Conservation (phyloP, 805 yeast species). For the Candida ascalaphidarum region DNA sequence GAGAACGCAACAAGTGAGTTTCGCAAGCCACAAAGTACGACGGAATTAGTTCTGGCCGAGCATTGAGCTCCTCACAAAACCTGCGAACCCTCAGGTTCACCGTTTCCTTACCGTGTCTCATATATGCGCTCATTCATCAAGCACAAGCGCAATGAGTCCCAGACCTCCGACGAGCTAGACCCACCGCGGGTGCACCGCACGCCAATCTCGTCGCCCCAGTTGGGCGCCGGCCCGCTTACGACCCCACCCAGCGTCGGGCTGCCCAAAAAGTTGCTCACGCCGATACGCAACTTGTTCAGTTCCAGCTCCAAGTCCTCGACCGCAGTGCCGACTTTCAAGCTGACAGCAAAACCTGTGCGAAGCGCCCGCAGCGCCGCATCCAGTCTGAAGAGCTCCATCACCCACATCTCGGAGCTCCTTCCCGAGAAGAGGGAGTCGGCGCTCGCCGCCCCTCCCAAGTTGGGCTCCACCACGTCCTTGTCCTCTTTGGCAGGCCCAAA, state of each 20-base stretch:
- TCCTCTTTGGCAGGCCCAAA: too few relatives aligned
- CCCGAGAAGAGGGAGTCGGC: not conserved
- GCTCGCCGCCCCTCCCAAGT: too few relatives aligned
- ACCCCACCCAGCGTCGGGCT: constrained; percentile 10
- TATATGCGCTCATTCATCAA: constrained; percentile 10
- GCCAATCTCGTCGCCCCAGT: constrained; percentile 6
- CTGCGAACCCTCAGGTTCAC: not conserved
- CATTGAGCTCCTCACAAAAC: too few relatives aligned
- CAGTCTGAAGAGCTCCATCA: constrained; percentile 2
- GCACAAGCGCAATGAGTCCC: constrained; percentile 10
- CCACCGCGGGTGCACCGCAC: constrained; percentile 2
- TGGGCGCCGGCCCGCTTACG: constrained; percentile 1
- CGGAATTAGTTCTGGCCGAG: too few relatives aligned
- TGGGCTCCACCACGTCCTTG: too few relatives aligned
- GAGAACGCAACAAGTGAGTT: too few relatives aligned
- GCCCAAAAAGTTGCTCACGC: constrained; percentile 30
- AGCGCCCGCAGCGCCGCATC: constrained; percentile 2
- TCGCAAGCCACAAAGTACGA: too few relatives aligned
- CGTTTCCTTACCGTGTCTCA: not conserved
- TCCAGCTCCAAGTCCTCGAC: constrained; percentile 6
- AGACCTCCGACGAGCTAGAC: constrained; percentile 5
- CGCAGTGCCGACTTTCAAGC: constrained; percentile 2
- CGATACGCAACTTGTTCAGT: constrained; percentile 25
- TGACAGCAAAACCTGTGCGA: constrained; percentile 1
- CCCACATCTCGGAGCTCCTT: not conserved